A percentile compares a stretch with the other conserved stretches of the same genome.
phyloP scores from a whole-genome alignment of 495 filamentous ascomycete genomes.

The Achaetomiella virescens region DNA sequence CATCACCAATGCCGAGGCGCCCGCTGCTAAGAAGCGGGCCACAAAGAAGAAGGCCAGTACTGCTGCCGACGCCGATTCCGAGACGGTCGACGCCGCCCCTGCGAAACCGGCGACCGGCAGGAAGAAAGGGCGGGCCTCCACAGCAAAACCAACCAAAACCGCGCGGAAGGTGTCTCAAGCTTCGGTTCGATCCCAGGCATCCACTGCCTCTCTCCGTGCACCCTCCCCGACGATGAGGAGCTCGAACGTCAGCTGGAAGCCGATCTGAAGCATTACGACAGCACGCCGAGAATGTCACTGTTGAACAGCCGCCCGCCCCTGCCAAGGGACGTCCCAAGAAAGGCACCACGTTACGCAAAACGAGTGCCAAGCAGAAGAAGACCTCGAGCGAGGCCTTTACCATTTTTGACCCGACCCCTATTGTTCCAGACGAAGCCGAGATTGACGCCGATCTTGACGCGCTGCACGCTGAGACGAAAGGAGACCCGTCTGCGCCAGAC shows the following conservation, averaged over 20 bases:
- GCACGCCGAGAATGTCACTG: constrained; percentile 44
- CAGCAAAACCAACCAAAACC: constrained; percentile 39
- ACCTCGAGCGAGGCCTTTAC: constrained; percentile 28
- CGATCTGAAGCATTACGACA: constrained; percentile 55
- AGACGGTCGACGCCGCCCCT: constrained; percentile 30
- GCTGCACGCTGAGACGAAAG: constrained; percentile 40
- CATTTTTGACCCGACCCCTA: constrained; percentile 40
- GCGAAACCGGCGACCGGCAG: constrained; percentile 22
- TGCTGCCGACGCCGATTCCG: constrained; percentile 27
- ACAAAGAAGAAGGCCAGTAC: constrained; percentile 43
- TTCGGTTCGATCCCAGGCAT: constrained; percentile 38
- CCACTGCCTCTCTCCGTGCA: constrained; percentile 34
- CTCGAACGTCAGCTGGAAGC: constrained; percentile 63
- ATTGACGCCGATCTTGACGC: constrained; percentile 40
- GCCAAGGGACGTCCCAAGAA: constrained; percentile 35
- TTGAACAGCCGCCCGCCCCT: constrained; percentile 25
- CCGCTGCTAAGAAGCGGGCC: constrained; percentile 61
- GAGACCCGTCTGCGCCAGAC: constrained; percentile 24
- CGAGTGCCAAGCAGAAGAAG: constrained; percentile 31
- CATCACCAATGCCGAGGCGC: constrained; percentile 38
- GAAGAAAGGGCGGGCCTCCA: constrained; percentile 30
- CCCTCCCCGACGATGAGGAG: constrained; percentile 54
- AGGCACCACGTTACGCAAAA: constrained; percentile 27
- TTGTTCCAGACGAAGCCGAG: constrained; percentile 40
- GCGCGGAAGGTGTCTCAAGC: constrained; percentile 49